phyloP scores from a whole-genome alignment of 2,329 filamentous ascomycete genomes.

The Karstenula rhodostoma region DNA sequence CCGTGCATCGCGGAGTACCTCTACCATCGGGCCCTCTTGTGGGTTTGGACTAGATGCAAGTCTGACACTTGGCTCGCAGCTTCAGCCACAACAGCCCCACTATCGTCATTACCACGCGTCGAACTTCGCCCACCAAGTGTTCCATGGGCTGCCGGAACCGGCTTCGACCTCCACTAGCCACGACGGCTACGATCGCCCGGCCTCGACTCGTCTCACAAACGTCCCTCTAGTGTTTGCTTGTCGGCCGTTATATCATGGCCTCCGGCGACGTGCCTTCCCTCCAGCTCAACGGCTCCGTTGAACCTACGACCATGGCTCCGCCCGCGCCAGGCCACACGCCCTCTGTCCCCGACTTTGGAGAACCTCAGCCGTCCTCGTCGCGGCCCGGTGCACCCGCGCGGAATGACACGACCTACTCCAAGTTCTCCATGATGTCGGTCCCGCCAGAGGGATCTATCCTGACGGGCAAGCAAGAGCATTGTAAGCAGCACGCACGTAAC shows the following conservation, averaged over 20 bases:
- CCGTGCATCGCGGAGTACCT: background rate
- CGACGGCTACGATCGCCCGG: conserved; percentile 5
- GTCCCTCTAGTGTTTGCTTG: conserved; percentile 4
- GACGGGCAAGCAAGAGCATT: conserved; percentile 98
- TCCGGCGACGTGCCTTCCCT: conserved; percentile 37
- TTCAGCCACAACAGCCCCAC: conserved; percentile 36
- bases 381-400: conserved; percentile 32
- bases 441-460: conserved; percentile 69
- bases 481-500: conserved; percentile 59
- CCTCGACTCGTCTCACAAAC: conserved; percentile 12
- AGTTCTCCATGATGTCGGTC: conserved; percentile 54
- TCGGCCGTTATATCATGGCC: conserved; percentile 34
- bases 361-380: conserved; percentile 18
- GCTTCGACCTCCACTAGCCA: conserved; percentile 7
- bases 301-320: conserved; percentile 41
- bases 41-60: background rate
- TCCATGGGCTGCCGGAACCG: conserved; percentile 4
- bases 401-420: conserved; percentile 45
- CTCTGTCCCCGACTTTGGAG: conserved; percentile 28
- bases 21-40: conserved; percentile 2
- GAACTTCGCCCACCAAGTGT: conserved; percentile 19
- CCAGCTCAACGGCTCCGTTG: conserved; percentile 42
- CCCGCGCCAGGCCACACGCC: conserved; percentile 24
- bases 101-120: conserved; percentile 35
- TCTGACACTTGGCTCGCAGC: conserved; percentile 15